These are phyloP conservation scores for Penicillium macrosclerotiorum DNA, from an alignment of 495 filamentous ascomycete genomes.

Conservation along the genomic window DNA sequence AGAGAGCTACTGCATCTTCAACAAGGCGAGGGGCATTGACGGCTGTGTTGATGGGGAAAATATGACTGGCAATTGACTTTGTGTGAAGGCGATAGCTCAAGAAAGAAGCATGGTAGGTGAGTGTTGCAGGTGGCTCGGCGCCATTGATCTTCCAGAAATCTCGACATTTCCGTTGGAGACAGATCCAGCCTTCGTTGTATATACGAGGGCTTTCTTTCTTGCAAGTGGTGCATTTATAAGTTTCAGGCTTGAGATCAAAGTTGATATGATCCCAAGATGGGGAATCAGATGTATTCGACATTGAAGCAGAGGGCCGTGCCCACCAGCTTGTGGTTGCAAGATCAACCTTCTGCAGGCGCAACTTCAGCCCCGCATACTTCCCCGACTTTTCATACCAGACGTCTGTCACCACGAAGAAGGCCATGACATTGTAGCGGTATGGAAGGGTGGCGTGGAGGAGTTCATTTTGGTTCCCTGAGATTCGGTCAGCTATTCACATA, in stretches of 20 bases:
- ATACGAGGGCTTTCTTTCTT: slow-evolving; percentile 34
- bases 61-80: no score
- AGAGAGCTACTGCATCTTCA: slow-evolving; percentile 29
- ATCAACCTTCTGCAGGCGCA: slow-evolving; percentile 72
- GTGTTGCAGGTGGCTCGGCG: slow-evolving; percentile 17
- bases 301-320: slow-evolving; percentile 40
- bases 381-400: slow-evolving; percentile 66
- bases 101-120: slow-evolving; percentile 59
- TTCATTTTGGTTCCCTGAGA: slow-evolving; percentile 52
- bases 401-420: slow-evolving; percentile 68
- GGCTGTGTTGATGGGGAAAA: no score
- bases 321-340: slow-evolving; percentile 66
- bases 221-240: slow-evolving; percentile 40
- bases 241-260: slow-evolving; percentile 21
- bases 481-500: neutral
- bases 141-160: slow-evolving; percentile 52
- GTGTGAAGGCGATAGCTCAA: slow-evolving; percentile 47
- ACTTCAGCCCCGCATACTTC: slow-evolving; percentile 46
- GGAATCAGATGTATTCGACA: no score
- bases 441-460: slow-evolving; percentile 54
- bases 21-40: slow-evolving; percentile 36
- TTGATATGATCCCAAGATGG: slow-evolving; percentile 20
- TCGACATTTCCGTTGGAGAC: slow-evolving; percentile 56
- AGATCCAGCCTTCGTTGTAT: slow-evolving; percentile 67
- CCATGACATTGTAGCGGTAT: slow-evolving; percentile 68